Base-by-base conservation (phyloP, 179 eudicot species). In the Silene vulgaris region DNA sequence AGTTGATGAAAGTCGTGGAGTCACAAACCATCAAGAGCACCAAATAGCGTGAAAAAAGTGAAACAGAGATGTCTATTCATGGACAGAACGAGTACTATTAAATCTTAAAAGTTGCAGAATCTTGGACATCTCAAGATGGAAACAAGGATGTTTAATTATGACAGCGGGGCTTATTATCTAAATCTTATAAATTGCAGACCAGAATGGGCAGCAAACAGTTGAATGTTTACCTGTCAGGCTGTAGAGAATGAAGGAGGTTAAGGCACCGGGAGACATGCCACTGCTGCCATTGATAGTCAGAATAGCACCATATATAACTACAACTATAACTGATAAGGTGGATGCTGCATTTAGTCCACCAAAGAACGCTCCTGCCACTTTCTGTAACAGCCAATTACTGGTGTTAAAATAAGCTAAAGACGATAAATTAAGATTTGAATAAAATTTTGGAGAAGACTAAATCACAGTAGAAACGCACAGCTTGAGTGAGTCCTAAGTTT, bases 261-360 rank as follows among this genome's bases (percentile, higher is more conserved):
- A 85, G 76, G 92, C 84, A 74, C 96, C 97, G 8, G 97, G 82
- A 62, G 89, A 84, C 92, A 92, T 88, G 61, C 86, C 74, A 77
- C 97, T 91, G 26, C 72, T 57, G 72, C 97, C 94, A 21, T 73
- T 75, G 73, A 92, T 92, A 19, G 96, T 88, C 74, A 92, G 80
- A 59, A 85, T 76, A 66, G 97, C 97, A 61, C 97, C 97, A 78
- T 92, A 92, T 68, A 90, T 86, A 65, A 92, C 97, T 72, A 92
- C 96, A 52, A 84, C 86, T 52, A 92, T 89, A 7, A 92, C 89
- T 65, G 97, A 90, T 52, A 92, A 75, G 8, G 97, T 92, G 71
- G 96, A 90, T 61, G 96, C 96, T 60, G 96, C 97, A 86, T 83
- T 88, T 64, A 92, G 63, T 57, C 94, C 92, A 57, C 97, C 97